These are phyloP conservation scores for Phialophora tarda DNA, from an alignment of 2,329 filamentous ascomycete species.

Conservation along the genomic window DNA sequence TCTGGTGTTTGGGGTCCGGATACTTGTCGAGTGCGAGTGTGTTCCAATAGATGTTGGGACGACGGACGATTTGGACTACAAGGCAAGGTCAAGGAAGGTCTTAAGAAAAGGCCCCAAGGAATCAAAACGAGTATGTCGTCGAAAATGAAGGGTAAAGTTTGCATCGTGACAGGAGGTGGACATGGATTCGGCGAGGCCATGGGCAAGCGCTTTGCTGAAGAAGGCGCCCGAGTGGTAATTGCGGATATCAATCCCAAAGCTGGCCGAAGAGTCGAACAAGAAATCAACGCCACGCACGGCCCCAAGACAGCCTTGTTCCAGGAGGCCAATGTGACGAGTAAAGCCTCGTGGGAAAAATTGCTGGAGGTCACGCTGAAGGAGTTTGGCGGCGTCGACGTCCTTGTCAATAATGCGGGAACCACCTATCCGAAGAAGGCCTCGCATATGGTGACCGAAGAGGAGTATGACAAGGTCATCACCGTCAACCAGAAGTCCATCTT, in stretches of 20 bases:
- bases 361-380: constrained; percentile 37
- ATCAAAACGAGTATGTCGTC: constrained; percentile 1
- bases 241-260: constrained; percentile 86
- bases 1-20: too few relatives aligned
- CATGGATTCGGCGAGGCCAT: constrained; percentile 53
- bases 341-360: constrained; percentile 40
- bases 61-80: not conserved
- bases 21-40: too few relatives aligned
- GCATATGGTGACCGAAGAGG: constrained; percentile 40
- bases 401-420: constrained; percentile 83
- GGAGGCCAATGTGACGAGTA: constrained; percentile 40
- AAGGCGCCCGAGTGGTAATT: constrained; percentile 82
- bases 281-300: constrained; percentile 64
- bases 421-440: constrained; percentile 40
- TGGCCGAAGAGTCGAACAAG: constrained; percentile 67
- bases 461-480: constrained; percentile 44
- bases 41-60: too few relatives aligned
- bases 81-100: not conserved
- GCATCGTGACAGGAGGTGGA: constrained; percentile 43
- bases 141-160: constrained; percentile 18
- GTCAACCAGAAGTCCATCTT: constrained; percentile 45
- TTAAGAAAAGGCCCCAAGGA: not conserved
- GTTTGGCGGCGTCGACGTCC: constrained; percentile 81
- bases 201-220: constrained; percentile 70
- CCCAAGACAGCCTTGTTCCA: constrained; percentile 39